These are phyloP conservation scores for Kalaharituber pfeilii DNA, from an alignment of 2,329 filamentous ascomycete genomes.

Conservation along the genomic window DNA sequence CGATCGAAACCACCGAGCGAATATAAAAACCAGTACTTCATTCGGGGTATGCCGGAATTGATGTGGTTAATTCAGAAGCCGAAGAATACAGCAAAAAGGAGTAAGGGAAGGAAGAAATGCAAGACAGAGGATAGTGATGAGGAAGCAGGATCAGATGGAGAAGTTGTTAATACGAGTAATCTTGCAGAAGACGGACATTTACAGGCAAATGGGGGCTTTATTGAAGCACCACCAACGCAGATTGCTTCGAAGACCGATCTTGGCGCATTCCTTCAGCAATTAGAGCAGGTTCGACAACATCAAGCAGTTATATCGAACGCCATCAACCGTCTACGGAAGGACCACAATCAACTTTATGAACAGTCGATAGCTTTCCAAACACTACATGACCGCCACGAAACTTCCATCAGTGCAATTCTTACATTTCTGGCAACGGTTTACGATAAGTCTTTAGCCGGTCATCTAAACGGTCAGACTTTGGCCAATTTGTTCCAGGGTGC, in stretches of 20 bases:
- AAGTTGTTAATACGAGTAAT: slow-evolving; percentile 30
- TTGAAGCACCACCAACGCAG: slow-evolving; percentile 27
- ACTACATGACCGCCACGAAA: slow-evolving; percentile 90
- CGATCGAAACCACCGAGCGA: slow-evolving; percentile 97
- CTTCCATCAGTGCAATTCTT: slow-evolving; percentile 95
- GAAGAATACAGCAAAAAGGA: slow-evolving; percentile 41
- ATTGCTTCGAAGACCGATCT: slow-evolving; percentile 32
- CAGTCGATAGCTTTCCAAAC: slow-evolving; percentile 80
- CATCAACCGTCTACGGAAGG: slow-evolving; percentile 61
- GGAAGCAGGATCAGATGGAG: slow-evolving; percentile 16
- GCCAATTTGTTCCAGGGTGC: slow-evolving; percentile 53
- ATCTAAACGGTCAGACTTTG: slow-evolving; percentile 63
- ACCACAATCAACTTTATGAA: slow-evolving; percentile 74
- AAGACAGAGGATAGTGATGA: slow-evolving; percentile 28
- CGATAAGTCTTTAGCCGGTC: slow-evolving; percentile 76
- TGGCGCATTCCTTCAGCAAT: slow-evolving; percentile 63
- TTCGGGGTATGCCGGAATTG: slow-evolving; percentile 76
- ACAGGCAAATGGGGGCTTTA: slow-evolving; percentile 52
- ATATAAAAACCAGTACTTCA: slow-evolving; percentile 94
- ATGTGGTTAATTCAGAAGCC: slow-evolving; percentile 42
- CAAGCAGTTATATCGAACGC: slow-evolving; percentile 72
- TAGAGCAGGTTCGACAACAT: slow-evolving; percentile 66
- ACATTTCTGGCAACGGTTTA: slow-evolving; percentile 96
- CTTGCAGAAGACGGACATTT: slow-evolving; percentile 46
- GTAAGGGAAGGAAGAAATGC: slow-evolving; percentile 35